These are phyloP conservation scores for Bassia scoparia DNA, from an alignment of 148 eudicot genomes.

Conservation along the genomic window DNA sequence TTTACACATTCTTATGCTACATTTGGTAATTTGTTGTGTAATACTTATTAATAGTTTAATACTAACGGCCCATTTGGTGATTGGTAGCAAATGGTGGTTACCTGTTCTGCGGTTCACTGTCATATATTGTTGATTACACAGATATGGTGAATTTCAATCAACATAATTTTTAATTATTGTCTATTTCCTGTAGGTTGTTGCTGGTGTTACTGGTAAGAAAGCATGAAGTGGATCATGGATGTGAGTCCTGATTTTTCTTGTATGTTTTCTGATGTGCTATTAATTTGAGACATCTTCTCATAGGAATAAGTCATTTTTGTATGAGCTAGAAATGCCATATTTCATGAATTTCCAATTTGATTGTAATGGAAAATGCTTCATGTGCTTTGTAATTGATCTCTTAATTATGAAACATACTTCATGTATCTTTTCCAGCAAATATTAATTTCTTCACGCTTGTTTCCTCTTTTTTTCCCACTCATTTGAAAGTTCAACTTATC, in stretches of 20 bases:
- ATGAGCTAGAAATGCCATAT: conserved; percentile 14
- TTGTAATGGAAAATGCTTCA: conserved; percentile 15
- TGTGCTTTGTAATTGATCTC: conserved; percentile 6
- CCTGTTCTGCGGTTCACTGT: not conserved
- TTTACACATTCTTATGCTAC: not conserved
- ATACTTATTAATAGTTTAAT: no score
- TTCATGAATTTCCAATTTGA: conserved; percentile 1
- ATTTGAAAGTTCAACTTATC: no score
- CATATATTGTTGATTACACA: not conserved
- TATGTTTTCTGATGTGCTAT: conserved; percentile 10
- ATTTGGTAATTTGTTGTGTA: not conserved
- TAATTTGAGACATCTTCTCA: conserved; percentile 14
- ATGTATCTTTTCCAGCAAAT: not conserved
- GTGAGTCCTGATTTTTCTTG: conserved; percentile 26
- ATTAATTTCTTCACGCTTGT: not conserved
- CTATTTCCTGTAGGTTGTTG: conserved; percentile 71
- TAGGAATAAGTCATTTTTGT: conserved; percentile 25
- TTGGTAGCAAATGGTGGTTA: no score
- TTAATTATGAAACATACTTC: conserved; percentile 6
- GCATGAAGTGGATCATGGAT: conserved; percentile 29
- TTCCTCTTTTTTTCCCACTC: not conserved
- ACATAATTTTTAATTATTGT: not conserved
- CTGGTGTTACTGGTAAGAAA: conserved; percentile 70
- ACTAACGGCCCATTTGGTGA: no score
- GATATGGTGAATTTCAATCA: not conserved